Evolutionary conservation across 192 early-diverging fungal species (phyloP), one percentile per base, ranked within the genome.

Genomic region (Haplosporangium gracile): DNA sequence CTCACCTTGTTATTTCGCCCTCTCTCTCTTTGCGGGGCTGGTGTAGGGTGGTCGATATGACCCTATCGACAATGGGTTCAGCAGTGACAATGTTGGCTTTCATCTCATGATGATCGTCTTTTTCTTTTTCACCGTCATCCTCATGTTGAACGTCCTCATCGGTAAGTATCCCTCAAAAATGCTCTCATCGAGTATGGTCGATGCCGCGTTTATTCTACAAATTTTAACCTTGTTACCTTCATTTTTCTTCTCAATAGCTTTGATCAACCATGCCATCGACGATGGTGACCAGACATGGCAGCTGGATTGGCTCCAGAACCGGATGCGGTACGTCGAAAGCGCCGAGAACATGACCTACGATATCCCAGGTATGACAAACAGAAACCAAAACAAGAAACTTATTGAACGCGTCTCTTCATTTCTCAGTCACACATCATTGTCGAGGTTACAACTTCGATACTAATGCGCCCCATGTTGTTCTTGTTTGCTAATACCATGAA

Each of bases 61-160:
- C 13, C 57, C 78, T 9, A 29, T 80, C 0, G 4, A 2, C 42
- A 57, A 51, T 15, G 71, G 68, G 22, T 68, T 74, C 2, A 2
- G 39, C 9, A 32, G 34, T 2, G 10, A 38, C 7, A 45, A 74
- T 32, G 24, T 9, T 11, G 1, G 39, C 1, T 68, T 80, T 22
- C 78, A 80, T 10, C 5, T 51, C 39, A 73, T 80, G 63, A 38
- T 80, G 40, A 16, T 42, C 11, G 16, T 80, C 13, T 74, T 74
- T 40, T 73, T 80, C 36, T 53, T 80, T 34, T 73, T 79, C 5
- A 80, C 72, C 1, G 78, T 80, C 29, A 74, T 74, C 29, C 18
- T 80, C 4, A 80, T 80, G 78, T 60, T 80, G 11, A 80, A 80
- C 43, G 72, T 80, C 0, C 72, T 80, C 18, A 80, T 79, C 47